phyloP scores from a whole-genome alignment of 2,329 filamentous ascomycete species.

The Trichoderma polysporum region DNA sequence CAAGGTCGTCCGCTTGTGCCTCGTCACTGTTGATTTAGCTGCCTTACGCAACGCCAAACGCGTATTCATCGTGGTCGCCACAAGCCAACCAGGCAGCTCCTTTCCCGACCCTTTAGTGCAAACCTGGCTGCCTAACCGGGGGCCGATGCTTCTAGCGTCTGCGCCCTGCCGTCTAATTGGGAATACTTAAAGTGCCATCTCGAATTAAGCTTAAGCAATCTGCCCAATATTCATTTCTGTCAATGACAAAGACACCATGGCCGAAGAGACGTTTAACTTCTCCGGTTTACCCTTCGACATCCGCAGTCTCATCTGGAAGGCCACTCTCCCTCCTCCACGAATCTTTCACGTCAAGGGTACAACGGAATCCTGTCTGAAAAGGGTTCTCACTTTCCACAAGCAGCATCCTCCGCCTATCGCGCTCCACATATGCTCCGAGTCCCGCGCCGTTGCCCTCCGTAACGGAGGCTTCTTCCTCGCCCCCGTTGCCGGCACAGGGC shows the following conservation, averaged over 20 bases:
- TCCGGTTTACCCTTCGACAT: constrained; percentile 30
- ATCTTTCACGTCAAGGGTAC: constrained; percentile 33
- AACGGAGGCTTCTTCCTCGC: constrained; percentile 30
- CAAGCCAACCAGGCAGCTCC: constrained; percentile 12
- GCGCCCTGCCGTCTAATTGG: not conserved
- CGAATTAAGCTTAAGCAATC: not conserved
- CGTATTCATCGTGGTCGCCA: not conserved
- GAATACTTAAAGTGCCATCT: not conserved
- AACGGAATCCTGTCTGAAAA: not conserved
- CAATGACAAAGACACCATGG: not conserved
- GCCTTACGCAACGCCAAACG: constrained; percentile 9
- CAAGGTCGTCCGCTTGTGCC: too few species aligned
- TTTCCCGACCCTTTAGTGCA: not conserved
- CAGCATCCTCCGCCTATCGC: constrained; percentile 25
- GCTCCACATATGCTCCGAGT: constrained; percentile 29
- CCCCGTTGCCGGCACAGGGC: constrained; percentile 16
- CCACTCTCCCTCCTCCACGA: constrained; percentile 29
- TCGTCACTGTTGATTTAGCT: not conserved
- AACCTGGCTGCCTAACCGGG: not conserved
- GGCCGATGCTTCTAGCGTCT: not conserved
- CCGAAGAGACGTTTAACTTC: constrained; percentile 20
- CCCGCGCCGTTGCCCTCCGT: constrained; percentile 29
- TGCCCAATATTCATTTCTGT: too few species aligned
- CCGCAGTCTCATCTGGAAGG: constrained; percentile 32
- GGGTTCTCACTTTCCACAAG: constrained; percentile 28